Evolutionary conservation across 371 early-diverging fungal species (phyloP).

Genomic region (Sporodiniella umbellata): DNA sequence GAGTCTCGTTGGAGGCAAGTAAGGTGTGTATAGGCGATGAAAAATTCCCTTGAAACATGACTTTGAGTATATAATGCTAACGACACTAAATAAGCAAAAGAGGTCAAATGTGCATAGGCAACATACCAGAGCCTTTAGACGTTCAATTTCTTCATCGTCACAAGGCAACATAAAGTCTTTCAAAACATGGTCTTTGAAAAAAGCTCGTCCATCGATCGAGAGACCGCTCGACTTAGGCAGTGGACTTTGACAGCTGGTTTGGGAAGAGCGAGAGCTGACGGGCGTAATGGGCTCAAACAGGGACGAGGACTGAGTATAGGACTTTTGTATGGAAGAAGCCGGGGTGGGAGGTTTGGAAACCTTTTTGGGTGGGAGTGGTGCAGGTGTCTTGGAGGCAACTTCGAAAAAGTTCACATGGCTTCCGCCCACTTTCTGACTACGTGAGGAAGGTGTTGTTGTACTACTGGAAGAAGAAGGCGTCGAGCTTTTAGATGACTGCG

Average conservation of each 20-base stretch:
- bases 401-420: conserved; percentile 17
- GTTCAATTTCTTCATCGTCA: conserved; percentile 41
- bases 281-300: background rate
- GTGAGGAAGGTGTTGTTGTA: background rate
- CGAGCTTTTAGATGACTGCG: background rate
- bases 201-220: conserved; percentile 6
- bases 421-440: background rate
- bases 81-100: background rate
- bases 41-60: conserved; percentile 32
- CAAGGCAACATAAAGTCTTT: conserved; percentile 24
- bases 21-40: conserved; percentile 20
- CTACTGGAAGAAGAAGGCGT: background rate
- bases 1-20: conserved; percentile 2
- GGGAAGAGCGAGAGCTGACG: conserved; percentile 2
- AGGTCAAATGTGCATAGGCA: too few species aligned
- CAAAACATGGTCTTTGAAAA: conserved; percentile 11
- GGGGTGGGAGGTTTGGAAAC: conserved; percentile 3
- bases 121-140: conserved; percentile 37
- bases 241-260: background rate
- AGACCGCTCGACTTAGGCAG: conserved; percentile 1
- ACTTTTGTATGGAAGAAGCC: conserved; percentile 11
- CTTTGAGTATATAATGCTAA: conserved; percentile 43
- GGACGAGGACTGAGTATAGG: conserved; percentile 8
- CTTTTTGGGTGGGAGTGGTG: conserved; percentile 5
- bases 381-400: conserved; percentile 10